phyloP scores from a whole-genome alignment of 192 early-diverging fungal species.

The Martensiomyces pterosporus region DNA sequence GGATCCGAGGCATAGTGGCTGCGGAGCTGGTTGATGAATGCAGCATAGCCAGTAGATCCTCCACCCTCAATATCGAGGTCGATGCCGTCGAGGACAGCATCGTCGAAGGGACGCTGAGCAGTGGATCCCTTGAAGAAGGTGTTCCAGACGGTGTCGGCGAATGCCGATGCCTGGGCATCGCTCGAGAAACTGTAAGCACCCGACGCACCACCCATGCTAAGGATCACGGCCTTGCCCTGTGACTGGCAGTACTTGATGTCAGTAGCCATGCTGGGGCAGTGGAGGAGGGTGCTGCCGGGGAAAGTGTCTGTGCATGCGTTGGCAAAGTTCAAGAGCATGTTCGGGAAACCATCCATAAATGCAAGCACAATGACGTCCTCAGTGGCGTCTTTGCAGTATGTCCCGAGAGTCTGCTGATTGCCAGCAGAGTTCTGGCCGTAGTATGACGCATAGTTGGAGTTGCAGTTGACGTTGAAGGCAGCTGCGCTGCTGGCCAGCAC shows the following conservation, averaged over 20 bases:
- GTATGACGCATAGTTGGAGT: slow-evolving; percentile 47
- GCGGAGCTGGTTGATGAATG: slow-evolving; percentile 33
- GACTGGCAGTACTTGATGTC: slow-evolving; percentile 30
- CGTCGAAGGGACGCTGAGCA: slow-evolving; percentile 53
- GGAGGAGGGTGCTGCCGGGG: slow-evolving; percentile 18
- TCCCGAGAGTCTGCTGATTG: slow-evolving; percentile 30
- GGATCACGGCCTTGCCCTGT: slow-evolving; percentile 56
- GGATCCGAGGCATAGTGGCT: no score
- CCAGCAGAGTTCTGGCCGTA: slow-evolving; percentile 51
- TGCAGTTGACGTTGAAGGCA: slow-evolving; percentile 37
- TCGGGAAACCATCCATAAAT: slow-evolving; percentile 59
- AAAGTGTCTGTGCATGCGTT: slow-evolving; percentile 56
- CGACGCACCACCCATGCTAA: slow-evolving; percentile 64
- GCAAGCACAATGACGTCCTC: slow-evolving; percentile 60
- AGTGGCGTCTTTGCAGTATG: slow-evolving; percentile 60
- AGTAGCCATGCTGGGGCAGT: neutral
- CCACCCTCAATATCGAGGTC: slow-evolving; percentile 45
- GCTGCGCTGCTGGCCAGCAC: slow-evolving; percentile 3
- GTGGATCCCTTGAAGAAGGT: slow-evolving; percentile 58
- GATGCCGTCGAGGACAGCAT: slow-evolving; percentile 51
- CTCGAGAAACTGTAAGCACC: slow-evolving; percentile 55
- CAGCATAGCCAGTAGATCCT: slow-evolving; percentile 36
- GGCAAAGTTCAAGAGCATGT: slow-evolving; percentile 58
- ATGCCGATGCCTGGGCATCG: slow-evolving; percentile 33
- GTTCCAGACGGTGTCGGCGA: slow-evolving; percentile 57